phyloP scores from a whole-genome alignment of 2,329 filamentous ascomycete genomes.

The Botrytis hyacinthi region DNA sequence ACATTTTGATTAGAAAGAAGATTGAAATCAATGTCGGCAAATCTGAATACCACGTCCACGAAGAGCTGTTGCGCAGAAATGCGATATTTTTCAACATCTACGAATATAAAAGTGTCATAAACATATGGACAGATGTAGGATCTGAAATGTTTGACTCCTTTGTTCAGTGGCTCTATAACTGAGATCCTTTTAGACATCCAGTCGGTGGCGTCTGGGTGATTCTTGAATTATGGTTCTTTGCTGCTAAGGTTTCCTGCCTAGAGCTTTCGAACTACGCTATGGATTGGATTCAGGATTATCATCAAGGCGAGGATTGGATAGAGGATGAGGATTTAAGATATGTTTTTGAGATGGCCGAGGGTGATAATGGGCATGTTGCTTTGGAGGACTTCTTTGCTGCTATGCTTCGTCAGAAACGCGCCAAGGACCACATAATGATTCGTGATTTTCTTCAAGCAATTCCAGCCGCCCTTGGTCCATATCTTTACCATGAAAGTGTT shows the following conservation, averaged over 20 bases:
- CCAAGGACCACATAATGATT: too few species aligned
- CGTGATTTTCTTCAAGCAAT: background rate
- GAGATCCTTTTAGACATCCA: background rate
- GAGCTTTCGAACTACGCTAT: constrained; percentile 2
- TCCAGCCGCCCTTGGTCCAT: background rate
- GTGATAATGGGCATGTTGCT: background rate
- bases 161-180: background rate
- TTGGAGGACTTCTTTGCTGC: background rate
- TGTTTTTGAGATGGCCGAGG: background rate
- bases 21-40: background rate
- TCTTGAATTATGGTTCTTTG: constrained; percentile 3
- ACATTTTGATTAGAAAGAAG: background rate
- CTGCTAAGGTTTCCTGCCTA: background rate
- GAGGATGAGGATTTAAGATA: background rate
- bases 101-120: fast-evolving
- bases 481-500: background rate
- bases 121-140: background rate
- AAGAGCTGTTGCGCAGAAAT: background rate
- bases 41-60: background rate
- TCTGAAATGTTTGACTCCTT: background rate
- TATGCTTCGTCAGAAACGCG: background rate
- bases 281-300: background rate
- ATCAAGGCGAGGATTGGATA: background rate
- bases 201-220: background rate
- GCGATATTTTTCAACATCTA: background rate